These are phyloP conservation scores for Dendrothele bispora DNA, from an alignment of 768 basidiomycete genomes.

Conservation along the genomic window DNA sequence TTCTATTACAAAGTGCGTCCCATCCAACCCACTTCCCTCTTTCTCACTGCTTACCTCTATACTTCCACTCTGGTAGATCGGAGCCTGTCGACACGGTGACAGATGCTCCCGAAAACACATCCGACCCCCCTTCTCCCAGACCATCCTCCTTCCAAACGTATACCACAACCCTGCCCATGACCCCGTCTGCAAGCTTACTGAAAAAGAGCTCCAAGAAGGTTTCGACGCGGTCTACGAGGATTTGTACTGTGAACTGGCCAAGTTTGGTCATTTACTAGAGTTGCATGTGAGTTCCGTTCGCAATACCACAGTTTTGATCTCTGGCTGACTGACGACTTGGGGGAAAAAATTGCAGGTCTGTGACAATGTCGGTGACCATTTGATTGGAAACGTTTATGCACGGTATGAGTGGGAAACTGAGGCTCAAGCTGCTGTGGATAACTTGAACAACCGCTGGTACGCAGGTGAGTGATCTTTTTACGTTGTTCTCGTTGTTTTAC, in stretches of 20 bases:
- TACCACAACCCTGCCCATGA: constrained; percentile 98
- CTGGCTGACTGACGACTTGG: neutral
- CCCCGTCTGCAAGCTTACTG: constrained; percentile 83
- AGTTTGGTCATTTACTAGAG: constrained; percentile 94
- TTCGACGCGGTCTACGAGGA: constrained; percentile 96
- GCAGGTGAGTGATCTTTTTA: constrained; percentile 62
- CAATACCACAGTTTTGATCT: constrained; percentile 2
- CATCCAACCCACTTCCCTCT: constrained; percentile 1
- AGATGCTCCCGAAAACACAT: constrained; percentile 99
- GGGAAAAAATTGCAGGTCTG: constrained; percentile 1
- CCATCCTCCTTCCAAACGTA: constrained; percentile 93
- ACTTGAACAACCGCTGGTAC: constrained; percentile 96
- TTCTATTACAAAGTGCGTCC: constrained; percentile 91
- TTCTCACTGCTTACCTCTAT: constrained; percentile 10
- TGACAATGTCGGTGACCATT: constrained; percentile 96
- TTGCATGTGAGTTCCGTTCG: constrained; percentile 68
- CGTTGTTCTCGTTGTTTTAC: constrained; percentile 3
- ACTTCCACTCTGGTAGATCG: constrained; percentile 62
- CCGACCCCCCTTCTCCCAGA: constrained; percentile 95
- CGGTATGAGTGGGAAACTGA: constrained; percentile 99
- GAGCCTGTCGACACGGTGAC: constrained; percentile 97
- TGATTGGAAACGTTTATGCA: constrained; percentile 97
- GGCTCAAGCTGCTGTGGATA: constrained; percentile 90
- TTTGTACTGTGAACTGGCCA: constrained; percentile 89
- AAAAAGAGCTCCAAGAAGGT: constrained; percentile 87